Percentiles rank a stretch among this genome's conserved stretches.
These are phyloP conservation scores for Ogataea methylovora DNA, from an alignment of 805 yeast genomes.

Conservation along the genomic window DNA sequence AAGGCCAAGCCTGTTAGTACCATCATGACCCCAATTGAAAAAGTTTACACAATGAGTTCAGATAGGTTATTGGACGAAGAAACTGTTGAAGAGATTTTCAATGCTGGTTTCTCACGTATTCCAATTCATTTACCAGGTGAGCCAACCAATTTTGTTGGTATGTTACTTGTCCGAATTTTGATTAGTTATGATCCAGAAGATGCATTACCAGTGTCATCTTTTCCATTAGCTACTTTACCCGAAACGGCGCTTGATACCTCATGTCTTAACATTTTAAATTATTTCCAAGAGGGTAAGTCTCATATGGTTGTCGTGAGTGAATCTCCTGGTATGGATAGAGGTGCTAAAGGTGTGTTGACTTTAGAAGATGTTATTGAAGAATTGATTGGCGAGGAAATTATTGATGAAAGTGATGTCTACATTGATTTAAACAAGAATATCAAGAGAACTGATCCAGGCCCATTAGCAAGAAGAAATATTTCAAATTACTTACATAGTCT, in stretches of 20 bases:
- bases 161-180: conserved; percentile 86
- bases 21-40: conserved; percentile 91
- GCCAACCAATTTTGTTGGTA: conserved; percentile 87
- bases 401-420: conserved; percentile 92
- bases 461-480: conserved; percentile 60
- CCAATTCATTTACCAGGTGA: conserved; percentile 90
- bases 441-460: conserved; percentile 71
- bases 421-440: conserved; percentile 85
- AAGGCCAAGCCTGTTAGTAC: conserved; percentile 82
- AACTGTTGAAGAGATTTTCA: conserved; percentile 81
- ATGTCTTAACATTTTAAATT: conserved; percentile 86
- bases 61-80: conserved; percentile 76
- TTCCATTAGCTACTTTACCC: conserved; percentile 93
- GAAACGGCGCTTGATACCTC: conserved; percentile 90
- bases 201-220: conserved; percentile 82
- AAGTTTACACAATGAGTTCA: conserved; percentile 83
- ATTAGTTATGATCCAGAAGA: conserved; percentile 97
- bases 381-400: conserved; percentile 94
- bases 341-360: conserved; percentile 88
- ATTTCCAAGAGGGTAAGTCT: conserved; percentile 95
- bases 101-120: conserved; percentile 91
- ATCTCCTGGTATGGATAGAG: conserved; percentile 69
- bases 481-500: conserved; percentile 61
- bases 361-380: conserved; percentile 98
- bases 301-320: conserved; percentile 94